phyloP scores from a whole-genome alignment of 1,139 yeast genomes.

The Candida freyschussii region DNA sequence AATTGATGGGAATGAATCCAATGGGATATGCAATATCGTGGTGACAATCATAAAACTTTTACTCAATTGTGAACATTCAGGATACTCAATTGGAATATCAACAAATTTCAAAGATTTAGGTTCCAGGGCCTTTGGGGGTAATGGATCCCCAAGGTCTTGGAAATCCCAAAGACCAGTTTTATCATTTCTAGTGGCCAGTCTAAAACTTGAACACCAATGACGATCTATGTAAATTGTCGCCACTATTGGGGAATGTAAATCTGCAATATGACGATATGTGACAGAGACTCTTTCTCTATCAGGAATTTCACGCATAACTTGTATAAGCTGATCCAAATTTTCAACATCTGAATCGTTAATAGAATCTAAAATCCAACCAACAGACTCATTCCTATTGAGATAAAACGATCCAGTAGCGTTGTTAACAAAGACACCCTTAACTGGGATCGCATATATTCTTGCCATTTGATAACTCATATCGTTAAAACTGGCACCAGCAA shows the following conservation, averaged over 20 bases:
- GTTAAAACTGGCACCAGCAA: conserved; percentile 84
- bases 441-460: conserved; percentile 77
- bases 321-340: conserved; percentile 67
- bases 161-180: conserved; percentile 86
- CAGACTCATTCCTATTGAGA: conserved; percentile 51
- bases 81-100: conserved; percentile 59
- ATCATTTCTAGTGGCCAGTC: conserved; percentile 75
- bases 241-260: conserved; percentile 67
- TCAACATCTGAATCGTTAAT: conserved; percentile 73
- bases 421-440: conserved; percentile 75
- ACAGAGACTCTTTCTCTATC: conserved; percentile 71
- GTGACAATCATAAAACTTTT: conserved; percentile 66
- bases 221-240: conserved; percentile 68
- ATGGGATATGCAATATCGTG: conserved; percentile 57
- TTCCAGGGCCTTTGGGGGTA: conserved; percentile 44
- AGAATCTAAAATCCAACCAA: conserved; percentile 74
- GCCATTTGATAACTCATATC: conserved; percentile 86
- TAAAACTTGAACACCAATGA: conserved; percentile 76
- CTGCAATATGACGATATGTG: conserved; percentile 73
- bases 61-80: conserved; percentile 51
- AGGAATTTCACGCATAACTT: conserved; percentile 73
- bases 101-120: conserved; percentile 68
- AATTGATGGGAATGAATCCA: conserved; percentile 69
- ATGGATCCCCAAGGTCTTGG: conserved; percentile 59
- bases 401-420: conserved; percentile 78